phyloP scores from a whole-genome alignment of 441 rosid species.

The Capsella rubella region DNA sequence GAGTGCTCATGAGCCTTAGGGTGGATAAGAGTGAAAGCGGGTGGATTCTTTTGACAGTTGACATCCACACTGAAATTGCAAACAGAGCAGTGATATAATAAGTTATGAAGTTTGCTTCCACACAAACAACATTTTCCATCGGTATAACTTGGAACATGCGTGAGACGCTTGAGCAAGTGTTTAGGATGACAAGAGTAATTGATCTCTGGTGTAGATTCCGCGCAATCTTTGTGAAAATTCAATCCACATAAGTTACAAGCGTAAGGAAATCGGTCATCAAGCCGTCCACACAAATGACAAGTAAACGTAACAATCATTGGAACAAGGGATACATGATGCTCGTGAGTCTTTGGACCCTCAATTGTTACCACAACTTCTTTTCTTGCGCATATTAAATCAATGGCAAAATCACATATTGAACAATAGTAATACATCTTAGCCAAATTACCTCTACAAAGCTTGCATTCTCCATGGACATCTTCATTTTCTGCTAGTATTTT shows the following conservation, averaged over 20 bases:
- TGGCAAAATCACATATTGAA: conserved; percentile 25
- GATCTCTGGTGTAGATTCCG: conserved; percentile 3
- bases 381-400: conserved; percentile 26
- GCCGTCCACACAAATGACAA: conserved; percentile 19
- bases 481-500: not conserved
- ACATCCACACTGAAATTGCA: conserved; percentile 31
- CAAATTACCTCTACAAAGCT: conserved; percentile 32
- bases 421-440: conserved; percentile 25
- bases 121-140: conserved; percentile 26
- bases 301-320: conserved; percentile 14
- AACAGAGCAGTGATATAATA: conserved; percentile 33
- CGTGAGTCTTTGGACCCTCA: not conserved
- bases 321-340: conserved; percentile 18
- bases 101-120: not conserved
- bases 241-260: conserved; percentile 25
- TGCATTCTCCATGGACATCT: not conserved
- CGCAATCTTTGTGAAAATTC: conserved; percentile 32
- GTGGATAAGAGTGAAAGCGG: not conserved
- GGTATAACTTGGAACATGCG: not conserved
- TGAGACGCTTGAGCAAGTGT: conserved; percentile 23
- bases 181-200: conserved; percentile 24
- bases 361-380: not conserved
- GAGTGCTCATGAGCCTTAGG: conserved; percentile 34
- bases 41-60: conserved; percentile 24
- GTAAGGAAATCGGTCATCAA: conserved; percentile 33